Base-by-base conservation (phyloP, 2,329 filamentous ascomycete genomes). In the Fusarium newnesense region DNA sequence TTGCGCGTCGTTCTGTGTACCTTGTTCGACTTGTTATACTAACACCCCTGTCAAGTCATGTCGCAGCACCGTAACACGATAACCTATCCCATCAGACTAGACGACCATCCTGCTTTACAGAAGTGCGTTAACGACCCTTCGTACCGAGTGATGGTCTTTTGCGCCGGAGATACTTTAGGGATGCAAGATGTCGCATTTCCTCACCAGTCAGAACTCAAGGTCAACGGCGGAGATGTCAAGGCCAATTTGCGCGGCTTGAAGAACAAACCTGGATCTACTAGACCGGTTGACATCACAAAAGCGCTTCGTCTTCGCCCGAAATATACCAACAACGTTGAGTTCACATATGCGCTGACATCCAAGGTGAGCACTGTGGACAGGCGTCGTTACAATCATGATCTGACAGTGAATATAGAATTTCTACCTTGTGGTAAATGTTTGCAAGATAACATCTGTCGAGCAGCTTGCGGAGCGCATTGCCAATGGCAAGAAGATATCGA, bases 191-290 rank as follows among this genome's bases (percentile, higher is more conserved):
- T 99, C 60, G 85, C 94, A 1, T 99, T 99, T 74, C 96, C 96
- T 4, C 91, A 96, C 76, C 95, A 98, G 83, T 93, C 96, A 37
- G 96, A 99, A 80, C 88, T 99, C 64, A 96, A 95, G 80, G 90
- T 97, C 63, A 99, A 99, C 76, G 88, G 91, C 15, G 93, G 93
- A 39, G 94, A 98, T 64, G 88, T 98, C 75, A 96, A 96, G 81
- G 92, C 93, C n/a, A 99, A 98, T 80, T 87, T 97, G 75, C 93
- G 96, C 75, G 96, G 96, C 9, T 83, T 99, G 70, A 99, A 99
- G 83, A 98, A 97, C 81, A 97, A 96, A 81, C 94, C 96, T 11
- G 96, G 96, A 28, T 97, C 96, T 49, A 99, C 96, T 44, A 91
- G 94, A 77, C 96, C 96, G 12, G 95, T 94, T 52, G 96, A 99